These are phyloP conservation scores for Spergularia azorica DNA, from an alignment of 179 eudicot species.

Conservation along the genomic window DNA sequence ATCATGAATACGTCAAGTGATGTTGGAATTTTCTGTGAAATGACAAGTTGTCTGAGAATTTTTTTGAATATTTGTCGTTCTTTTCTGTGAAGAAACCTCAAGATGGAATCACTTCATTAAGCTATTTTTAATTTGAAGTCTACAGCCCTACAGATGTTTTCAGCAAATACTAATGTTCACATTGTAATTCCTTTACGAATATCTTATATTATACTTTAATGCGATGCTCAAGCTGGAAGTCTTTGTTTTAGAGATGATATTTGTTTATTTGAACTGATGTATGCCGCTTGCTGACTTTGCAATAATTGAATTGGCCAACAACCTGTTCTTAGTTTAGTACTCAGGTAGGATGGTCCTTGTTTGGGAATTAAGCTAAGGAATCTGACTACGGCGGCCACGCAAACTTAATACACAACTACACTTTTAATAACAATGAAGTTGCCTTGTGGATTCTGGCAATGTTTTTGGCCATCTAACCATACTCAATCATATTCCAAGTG, in stretches of 20 bases:
- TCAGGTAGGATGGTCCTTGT: constrained; percentile 15
- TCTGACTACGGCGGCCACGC: constrained; percentile 16
- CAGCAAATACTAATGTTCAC: constrained; percentile 11
- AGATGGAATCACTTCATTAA: constrained; percentile 5
- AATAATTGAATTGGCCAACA: constrained; percentile 27
- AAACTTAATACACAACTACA: not conserved
- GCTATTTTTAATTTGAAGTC: constrained; percentile 10
- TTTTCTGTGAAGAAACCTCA: not conserved
- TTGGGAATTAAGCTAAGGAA: constrained; percentile 12
- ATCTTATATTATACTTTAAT: constrained; percentile 8
- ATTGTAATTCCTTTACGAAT: constrained; percentile 7
- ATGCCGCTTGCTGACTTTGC: constrained; percentile 23
- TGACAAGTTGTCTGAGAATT: constrained; percentile 1
- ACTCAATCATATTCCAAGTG: not conserved
- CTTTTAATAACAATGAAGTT: not conserved
- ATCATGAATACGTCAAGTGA: constrained; percentile 1
- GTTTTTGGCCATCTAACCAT: constrained; percentile 1
- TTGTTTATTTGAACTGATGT: not conserved
- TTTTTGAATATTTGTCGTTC: not conserved
- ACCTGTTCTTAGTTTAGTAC: constrained; percentile 20
- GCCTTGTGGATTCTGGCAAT: constrained; percentile 23
- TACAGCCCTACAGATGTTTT: constrained; percentile 23
- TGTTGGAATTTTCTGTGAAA: constrained; percentile 8
- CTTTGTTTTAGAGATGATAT: constrained; percentile 16
- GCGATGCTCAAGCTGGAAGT: constrained; percentile 24